phyloP scores from a whole-genome alignment of 73 alveolate genomes.

The Paramecium tetraurelia region DNA sequence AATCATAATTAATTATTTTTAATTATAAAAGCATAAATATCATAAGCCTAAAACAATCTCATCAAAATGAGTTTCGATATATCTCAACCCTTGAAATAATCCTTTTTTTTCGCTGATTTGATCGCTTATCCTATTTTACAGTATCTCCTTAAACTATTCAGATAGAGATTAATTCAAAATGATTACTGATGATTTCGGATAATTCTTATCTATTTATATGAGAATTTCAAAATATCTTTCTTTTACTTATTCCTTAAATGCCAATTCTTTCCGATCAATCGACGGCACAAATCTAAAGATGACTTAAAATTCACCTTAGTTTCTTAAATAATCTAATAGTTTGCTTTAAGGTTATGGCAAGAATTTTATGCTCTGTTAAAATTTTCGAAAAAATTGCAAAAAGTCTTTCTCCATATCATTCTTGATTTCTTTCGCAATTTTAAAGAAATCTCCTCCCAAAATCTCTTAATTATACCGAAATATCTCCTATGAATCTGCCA shows the following conservation, averaged over 20 bases:
- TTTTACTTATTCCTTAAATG: background rate
- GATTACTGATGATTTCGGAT: background rate
- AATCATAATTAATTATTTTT: slow-evolving; percentile 23
- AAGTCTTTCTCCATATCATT: background rate
- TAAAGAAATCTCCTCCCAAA: background rate
- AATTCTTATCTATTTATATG: background rate
- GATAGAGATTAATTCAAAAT: background rate
- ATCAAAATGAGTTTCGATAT: background rate
- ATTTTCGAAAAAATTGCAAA: background rate
- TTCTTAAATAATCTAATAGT: background rate
- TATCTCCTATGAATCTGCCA: background rate
- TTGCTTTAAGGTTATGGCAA: background rate
- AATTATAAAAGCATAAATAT: background rate
- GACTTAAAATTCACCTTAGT: background rate
- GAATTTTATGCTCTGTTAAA: background rate
- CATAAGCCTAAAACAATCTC: background rate
- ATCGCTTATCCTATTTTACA: background rate
- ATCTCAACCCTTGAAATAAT: background rate
- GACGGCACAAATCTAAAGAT: background rate
- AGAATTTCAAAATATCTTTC: background rate
- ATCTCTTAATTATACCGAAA: background rate
- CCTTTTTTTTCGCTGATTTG: background rate
- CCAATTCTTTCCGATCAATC: background rate
- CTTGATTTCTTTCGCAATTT: background rate
- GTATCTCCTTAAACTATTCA: background rate